These are phyloP conservation scores for Termitomyces sp. DNA, from an alignment of 768 basidiomycete genomes.

Conservation along the genomic window DNA sequence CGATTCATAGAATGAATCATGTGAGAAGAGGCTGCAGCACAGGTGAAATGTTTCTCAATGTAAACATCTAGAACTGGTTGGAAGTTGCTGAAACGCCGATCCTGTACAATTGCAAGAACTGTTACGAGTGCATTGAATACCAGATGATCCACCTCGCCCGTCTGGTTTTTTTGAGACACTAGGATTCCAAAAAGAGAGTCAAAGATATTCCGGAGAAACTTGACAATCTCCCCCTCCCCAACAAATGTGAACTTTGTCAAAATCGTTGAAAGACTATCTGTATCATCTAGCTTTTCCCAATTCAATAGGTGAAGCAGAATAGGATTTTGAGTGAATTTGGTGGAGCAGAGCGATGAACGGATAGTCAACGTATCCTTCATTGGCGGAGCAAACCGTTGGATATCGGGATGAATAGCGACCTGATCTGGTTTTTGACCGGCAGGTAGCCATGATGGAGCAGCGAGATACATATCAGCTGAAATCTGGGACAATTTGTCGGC, in stretches of 20 bases:
- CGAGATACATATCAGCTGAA: constrained; percentile 65
- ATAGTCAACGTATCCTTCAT: constrained; percentile 75
- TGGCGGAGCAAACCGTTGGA: constrained; percentile 61
- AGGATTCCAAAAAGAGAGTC: constrained; percentile 91
- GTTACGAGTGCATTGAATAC: constrained; percentile 91
- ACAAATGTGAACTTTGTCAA: constrained; percentile 87
- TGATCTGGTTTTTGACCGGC: constrained; percentile 58
- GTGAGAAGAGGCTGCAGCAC: constrained; percentile 72
- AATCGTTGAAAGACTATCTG: constrained; percentile 61
- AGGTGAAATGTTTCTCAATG: constrained; percentile 84
- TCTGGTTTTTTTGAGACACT: constrained; percentile 63
- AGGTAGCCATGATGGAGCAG: constrained; percentile 54
- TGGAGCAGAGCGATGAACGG: constrained; percentile 89
- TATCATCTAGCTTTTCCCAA: constrained; percentile 70
- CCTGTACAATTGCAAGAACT: constrained; percentile 88
- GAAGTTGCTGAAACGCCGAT: constrained; percentile 93
- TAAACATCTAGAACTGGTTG: constrained; percentile 91
- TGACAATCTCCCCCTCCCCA: constrained; percentile 91
- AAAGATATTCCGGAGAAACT: constrained; percentile 86
- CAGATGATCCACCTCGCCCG: constrained; percentile 74
- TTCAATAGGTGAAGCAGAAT: constrained; percentile 74
- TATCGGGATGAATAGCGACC: constrained; percentile 47
- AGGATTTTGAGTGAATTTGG: constrained; percentile 85
- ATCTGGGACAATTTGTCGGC: constrained; percentile 66
- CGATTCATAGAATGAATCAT: constrained; percentile 86